A percentile compares a stretch with the other conserved stretches of the same genome.
These are phyloP conservation scores for Ambrosiella cleistominuta DNA, from an alignment of 2,329 filamentous ascomycete species.

Conservation along the genomic window DNA sequence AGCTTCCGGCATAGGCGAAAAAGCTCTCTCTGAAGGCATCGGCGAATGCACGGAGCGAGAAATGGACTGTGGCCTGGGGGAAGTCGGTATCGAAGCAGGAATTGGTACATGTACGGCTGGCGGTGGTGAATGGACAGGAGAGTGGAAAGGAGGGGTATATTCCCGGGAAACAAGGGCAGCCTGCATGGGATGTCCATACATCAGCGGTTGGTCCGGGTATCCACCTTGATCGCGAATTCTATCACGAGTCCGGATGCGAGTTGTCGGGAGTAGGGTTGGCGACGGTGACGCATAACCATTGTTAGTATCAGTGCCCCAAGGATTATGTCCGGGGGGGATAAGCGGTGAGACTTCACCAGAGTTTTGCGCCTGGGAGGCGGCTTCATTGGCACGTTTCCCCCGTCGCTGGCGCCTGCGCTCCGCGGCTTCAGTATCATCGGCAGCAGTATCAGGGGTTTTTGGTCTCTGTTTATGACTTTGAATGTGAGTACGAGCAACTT, in stretches of 20 bases:
- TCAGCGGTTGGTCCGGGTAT: background rate
- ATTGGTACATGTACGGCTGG: slow-evolving; percentile 3
- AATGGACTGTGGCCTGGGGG: background rate
- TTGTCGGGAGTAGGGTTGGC: slow-evolving; percentile 7
- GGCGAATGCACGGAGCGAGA: slow-evolving; percentile 4
- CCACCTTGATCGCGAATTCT: slow-evolving; percentile 10
- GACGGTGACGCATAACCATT: slow-evolving; percentile 4
- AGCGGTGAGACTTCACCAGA: slow-evolving; percentile 11
- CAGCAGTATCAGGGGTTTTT: slow-evolving; percentile 4
- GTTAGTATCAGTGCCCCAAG: slow-evolving; percentile 2
- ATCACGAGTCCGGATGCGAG: slow-evolving; percentile 10
- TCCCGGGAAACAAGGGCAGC: background rate
- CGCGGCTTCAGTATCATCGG: slow-evolving; percentile 11
- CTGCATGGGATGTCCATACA: slow-evolving; percentile 2
- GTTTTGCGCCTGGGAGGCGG: background rate
- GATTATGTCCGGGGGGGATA: slow-evolving; percentile 4
- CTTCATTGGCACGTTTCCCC: slow-evolving; percentile 9
- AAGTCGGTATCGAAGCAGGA: background rate
- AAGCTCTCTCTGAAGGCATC: background rate
- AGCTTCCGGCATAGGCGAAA: slow-evolving; percentile 6
- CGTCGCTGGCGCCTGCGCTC: slow-evolving; percentile 11
- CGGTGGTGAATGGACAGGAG: background rate
- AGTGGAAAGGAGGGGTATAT: background rate
- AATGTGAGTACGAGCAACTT: background rate
- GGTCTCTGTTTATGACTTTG: slow-evolving; percentile 3